A percentile compares a stretch with the other conserved stretches of the same genome.
Conservation (phyloP, 2,329 filamentous ascomycete genomes). For the Penicillium decumbens region DNA sequence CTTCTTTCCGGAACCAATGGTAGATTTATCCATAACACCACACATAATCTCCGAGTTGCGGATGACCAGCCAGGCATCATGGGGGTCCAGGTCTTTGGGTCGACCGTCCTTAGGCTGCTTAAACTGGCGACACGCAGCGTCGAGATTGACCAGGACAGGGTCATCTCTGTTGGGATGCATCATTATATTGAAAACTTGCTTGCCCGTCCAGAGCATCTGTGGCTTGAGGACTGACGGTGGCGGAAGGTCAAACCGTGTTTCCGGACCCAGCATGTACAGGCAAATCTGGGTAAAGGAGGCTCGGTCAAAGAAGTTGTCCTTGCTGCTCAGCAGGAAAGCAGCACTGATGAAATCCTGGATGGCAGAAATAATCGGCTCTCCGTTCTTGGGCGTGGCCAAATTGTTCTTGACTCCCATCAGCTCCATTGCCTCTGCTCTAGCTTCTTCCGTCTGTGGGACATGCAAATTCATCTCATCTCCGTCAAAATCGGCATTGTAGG, state of each 20-base stretch:
- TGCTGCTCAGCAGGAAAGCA: constrained; percentile 82
- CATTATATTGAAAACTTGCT: constrained; percentile 89
- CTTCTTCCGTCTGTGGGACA: constrained; percentile 96
- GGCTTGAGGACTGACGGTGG: constrained; percentile 84
- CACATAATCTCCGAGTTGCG: constrained; percentile 98
- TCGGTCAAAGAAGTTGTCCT: constrained; percentile 88
- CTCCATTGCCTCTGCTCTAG: constrained; percentile 87
- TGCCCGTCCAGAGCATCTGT: constrained; percentile 87
- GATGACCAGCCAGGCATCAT: constrained; percentile 87
- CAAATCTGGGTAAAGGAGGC: constrained; percentile 85
- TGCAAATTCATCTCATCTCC: constrained; percentile 99
- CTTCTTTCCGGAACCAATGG: constrained; percentile 95
- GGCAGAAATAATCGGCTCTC: constrained; percentile 96
- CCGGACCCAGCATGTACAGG: constrained; percentile 85
- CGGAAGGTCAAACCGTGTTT: constrained; percentile 74
- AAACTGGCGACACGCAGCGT: constrained; percentile 82
- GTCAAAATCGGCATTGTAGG: constrained; percentile 98
- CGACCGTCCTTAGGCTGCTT: constrained; percentile 38
- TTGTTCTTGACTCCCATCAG: constrained; percentile 99
- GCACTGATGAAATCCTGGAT: constrained; percentile 99
- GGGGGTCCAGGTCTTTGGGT: constrained; percentile 64
- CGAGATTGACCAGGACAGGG: constrained; percentile 80
- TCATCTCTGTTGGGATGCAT: constrained; percentile 85
- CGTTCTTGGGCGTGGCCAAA: constrained; percentile 90
- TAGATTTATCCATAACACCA: constrained; percentile 95